Percentiles rank a stretch among this genome's conserved stretches.
phyloP scores from a whole-genome alignment of 495 filamentous ascomycete species.

The Massariosphaeria phaeospora region DNA sequence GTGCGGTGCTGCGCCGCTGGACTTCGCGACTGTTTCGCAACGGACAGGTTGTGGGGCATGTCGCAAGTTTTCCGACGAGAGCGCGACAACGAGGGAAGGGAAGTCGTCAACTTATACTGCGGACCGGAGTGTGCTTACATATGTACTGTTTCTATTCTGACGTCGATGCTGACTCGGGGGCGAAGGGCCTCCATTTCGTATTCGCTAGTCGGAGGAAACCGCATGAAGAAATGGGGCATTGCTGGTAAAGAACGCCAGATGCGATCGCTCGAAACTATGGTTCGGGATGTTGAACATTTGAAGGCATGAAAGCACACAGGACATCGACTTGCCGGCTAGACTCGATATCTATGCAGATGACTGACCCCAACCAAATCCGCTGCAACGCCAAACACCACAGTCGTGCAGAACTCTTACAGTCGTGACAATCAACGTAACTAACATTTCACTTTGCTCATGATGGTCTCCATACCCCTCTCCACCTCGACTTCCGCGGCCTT shows the following conservation, averaged over 20 bases:
- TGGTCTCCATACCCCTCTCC: conserved; percentile 68
- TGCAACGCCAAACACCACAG: not conserved
- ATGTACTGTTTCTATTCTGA: too few relatives aligned
- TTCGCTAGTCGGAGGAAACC: conserved; percentile 4
- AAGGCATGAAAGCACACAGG: not conserved
- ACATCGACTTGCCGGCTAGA: not conserved
- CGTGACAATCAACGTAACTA: not conserved
- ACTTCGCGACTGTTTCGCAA: too few relatives aligned
- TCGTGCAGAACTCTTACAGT: not conserved
- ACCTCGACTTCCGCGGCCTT: conserved; percentile 77
- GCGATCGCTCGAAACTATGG: too few relatives aligned
- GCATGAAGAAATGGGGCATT: not conserved
- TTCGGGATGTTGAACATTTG: not conserved
- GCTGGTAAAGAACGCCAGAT: not conserved
- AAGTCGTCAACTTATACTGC: too few relatives aligned
- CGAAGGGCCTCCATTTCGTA: conserved; percentile 2
- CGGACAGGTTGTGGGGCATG: too few relatives aligned
- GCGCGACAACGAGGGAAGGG: too few relatives aligned
- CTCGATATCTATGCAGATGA: not conserved
- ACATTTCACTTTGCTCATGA: conserved; percentile 77
- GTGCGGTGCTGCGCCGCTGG: too few relatives aligned
- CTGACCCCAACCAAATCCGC: not conserved
- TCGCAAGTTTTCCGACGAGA: too few relatives aligned
- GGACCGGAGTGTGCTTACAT: too few relatives aligned
- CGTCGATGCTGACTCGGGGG: not conserved